Base-by-base conservation (phyloP, 768 basidiomycete genomes). In the Tylopilus plumbeoviolaceoides region DNA sequence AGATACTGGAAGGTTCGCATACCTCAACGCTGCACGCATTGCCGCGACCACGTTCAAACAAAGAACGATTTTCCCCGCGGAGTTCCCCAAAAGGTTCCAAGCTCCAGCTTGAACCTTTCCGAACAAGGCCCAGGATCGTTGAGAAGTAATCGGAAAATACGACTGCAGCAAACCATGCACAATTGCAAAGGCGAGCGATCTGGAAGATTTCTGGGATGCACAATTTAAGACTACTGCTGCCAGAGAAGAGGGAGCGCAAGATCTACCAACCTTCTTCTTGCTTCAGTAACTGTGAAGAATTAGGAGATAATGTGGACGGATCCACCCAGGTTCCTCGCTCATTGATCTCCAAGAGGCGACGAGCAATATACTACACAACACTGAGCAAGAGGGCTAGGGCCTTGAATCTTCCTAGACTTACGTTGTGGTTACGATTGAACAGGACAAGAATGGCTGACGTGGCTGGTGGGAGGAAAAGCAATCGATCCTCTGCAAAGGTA, bases 381-480 rank as follows among this genome's bases (percentile, higher is more conserved):
- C 12, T 53, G 21, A 46, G 41, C 1, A 41, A 40, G 35, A 42
- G 17, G 28, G 4, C 5, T 2, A 7, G 48, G 41, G 2, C 30
- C 14, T 14, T 2, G 48, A 46, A 49, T 30, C 7, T 1, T 20
- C 5, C 5, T 4, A 17, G 12, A 69, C 84, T 56, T 57, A 91
- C 90, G 61, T 90, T 93, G 63, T 93, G 91, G 56, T 93, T 93
- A n/a, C 91, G 79, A 63, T 77, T 89, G 77, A 92, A 93, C n/a
- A 91, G 65, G n/a, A 92, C 78, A 20, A 93, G 76, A n/a, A 92
- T 65, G 5, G 78, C 82, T 53, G 85, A 82, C 47, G 84, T 82
- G 1, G 82, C 83, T 0, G 90, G 90, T 1, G 91, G 91, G n/a
- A 92, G 80, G 8, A 89, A 74, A 20, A 91, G 72, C 5, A 93